Percentiles rank a stretch among this genome's conserved stretches.
phyloP scores from a whole-genome alignment of 176 grass and related monocot genomes.

The Olyra latifolia region DNA sequence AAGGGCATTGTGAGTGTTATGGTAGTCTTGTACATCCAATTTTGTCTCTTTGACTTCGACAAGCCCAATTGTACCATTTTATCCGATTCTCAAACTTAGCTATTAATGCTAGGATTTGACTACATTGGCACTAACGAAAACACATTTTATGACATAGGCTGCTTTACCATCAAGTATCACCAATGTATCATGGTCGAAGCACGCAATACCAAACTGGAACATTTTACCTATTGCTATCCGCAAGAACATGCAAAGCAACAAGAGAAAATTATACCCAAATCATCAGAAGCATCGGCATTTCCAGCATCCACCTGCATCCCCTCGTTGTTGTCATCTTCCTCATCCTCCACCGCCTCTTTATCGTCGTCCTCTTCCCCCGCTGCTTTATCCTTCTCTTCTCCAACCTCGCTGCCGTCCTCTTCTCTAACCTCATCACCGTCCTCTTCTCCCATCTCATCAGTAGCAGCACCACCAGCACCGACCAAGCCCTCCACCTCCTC shows the following conservation, averaged over 20 bases:
- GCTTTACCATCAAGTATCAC: background rate
- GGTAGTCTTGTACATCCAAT: too few relatives aligned
- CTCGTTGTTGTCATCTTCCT: background rate
- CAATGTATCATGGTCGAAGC: background rate
- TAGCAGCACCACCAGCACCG: background rate
- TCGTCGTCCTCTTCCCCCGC: background rate
- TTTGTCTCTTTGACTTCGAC: too few relatives aligned
- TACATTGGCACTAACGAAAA: too few relatives aligned
- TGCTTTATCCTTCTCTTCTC: background rate
- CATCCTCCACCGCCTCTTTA: background rate
- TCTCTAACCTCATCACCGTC: background rate
- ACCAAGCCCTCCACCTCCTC: conserved; percentile 29
- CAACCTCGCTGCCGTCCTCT: background rate
- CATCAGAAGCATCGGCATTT: conserved; percentile 26
- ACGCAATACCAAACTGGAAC: background rate
- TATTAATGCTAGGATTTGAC: too few relatives aligned
- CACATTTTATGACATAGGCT: background rate
- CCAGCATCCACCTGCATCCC: conserved; percentile 33
- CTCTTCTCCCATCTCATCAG: background rate
- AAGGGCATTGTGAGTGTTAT: too few relatives aligned
- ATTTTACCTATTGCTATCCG: background rate
- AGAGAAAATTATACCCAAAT: background rate
- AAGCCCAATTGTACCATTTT: too few relatives aligned
- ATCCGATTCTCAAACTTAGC: too few relatives aligned
- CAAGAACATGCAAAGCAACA: background rate